phyloP scores from a whole-genome alignment of 331 rosid genomes.

The Malus hybrid region DNA sequence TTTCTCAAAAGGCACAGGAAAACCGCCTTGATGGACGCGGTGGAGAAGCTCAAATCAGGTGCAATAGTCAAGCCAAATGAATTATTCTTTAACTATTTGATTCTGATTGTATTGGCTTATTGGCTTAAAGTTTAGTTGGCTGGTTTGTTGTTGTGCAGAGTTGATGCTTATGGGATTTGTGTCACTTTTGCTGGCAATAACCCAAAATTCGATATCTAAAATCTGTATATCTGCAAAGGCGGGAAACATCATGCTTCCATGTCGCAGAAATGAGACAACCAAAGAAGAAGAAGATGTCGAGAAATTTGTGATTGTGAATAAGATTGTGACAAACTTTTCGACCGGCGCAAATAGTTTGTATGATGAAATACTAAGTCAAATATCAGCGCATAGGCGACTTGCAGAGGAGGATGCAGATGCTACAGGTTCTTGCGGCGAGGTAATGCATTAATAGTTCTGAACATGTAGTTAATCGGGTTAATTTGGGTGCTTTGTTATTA shows the following conservation, averaged over 20 bases:
- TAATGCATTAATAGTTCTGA: not conserved
- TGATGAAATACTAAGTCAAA: not conserved
- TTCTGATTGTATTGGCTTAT: not conserved
- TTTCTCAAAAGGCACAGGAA: constrained; percentile 19
- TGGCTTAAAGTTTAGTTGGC: not conserved
- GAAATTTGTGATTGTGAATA: not conserved
- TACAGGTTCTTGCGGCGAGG: constrained; percentile 22
- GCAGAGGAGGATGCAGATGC: constrained; percentile 5
- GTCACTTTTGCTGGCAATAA: constrained; percentile 23
- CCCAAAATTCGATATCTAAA: constrained; percentile 22
- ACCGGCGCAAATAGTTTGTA: not conserved
- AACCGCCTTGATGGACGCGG: constrained; percentile 23
- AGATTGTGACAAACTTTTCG: not conserved
- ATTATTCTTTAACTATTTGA: not conserved
- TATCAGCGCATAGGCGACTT: not conserved
- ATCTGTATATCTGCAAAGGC: constrained; percentile 14
- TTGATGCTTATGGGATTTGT: constrained; percentile 38
- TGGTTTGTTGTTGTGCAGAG: constrained; percentile 3
- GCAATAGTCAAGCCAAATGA: not conserved
- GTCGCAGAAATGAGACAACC: constrained; percentile 1
- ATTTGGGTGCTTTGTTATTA: not conserved
- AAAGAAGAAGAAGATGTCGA: not conserved
- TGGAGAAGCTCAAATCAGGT: constrained; percentile 40
- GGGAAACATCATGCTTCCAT: constrained; percentile 30
- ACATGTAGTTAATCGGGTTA: not conserved